These are phyloP conservation scores for Microsporum ferrugineum DNA, from an alignment of 2,329 filamentous ascomycete genomes.

Conservation along the genomic window DNA sequence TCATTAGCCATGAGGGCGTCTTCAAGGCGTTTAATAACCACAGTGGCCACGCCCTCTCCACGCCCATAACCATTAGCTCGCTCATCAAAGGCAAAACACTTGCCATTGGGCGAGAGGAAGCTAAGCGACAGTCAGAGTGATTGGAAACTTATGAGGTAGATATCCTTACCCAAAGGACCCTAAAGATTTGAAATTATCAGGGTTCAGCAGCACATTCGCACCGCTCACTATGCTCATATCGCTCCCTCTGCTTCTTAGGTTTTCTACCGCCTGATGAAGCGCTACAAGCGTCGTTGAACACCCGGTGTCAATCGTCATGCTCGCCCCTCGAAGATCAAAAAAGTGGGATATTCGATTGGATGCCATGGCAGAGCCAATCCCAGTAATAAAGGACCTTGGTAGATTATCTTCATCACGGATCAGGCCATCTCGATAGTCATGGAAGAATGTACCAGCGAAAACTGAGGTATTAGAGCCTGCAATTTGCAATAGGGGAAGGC, in stretches of 20 bases:
- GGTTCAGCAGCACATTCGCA: constrained; percentile 17
- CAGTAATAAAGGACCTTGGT: not conserved
- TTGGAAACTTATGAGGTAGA: no score
- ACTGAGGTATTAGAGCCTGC: constrained; percentile 8
- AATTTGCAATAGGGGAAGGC: constrained; percentile 10
- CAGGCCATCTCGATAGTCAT: constrained; percentile 11
- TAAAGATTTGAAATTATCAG: constrained; percentile 8
- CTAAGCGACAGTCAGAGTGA: not conserved
- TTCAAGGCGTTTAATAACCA: constrained; percentile 22
- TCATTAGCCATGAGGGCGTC: constrained; percentile 23
- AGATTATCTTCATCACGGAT: constrained; percentile 17
- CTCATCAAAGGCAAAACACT: constrained; percentile 24
- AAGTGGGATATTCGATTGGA: constrained; percentile 10
- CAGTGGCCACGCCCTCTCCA: constrained; percentile 24
- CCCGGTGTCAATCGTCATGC: constrained; percentile 10
- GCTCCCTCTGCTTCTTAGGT: constrained; percentile 14
- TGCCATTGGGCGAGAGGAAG: constrained; percentile 16
- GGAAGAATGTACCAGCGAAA: constrained; percentile 6
- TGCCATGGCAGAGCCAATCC: constrained; percentile 3
- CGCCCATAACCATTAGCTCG: constrained; percentile 34
- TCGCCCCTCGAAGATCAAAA: constrained; percentile 12
- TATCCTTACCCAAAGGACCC: constrained; percentile 14
- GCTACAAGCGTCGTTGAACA: constrained; percentile 8
- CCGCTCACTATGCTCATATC: constrained; percentile 14
- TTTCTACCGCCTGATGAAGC: constrained; percentile 6